Conservation (phyloP, 2,329 filamentous ascomycete species). For the Teratosphaeriaceae sp. region DNA sequence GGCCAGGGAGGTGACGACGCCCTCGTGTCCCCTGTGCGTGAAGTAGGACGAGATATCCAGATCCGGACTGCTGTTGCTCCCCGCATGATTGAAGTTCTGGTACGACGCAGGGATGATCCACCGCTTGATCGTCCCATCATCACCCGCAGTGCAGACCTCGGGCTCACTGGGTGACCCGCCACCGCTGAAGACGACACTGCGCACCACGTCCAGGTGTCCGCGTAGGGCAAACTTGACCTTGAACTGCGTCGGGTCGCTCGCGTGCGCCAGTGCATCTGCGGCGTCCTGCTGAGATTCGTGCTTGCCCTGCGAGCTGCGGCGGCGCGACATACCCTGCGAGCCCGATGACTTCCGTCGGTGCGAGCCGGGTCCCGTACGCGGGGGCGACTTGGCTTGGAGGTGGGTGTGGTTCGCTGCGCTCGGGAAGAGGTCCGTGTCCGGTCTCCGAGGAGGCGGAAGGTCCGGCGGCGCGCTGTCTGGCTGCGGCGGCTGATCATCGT, state of each 20-base stretch:
- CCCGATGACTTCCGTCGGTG: constrained; percentile 74
- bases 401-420: constrained; percentile 55
- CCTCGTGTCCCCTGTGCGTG: constrained; percentile 89
- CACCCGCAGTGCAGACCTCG: constrained; percentile 91
- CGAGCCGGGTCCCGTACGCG: constrained; percentile 55
- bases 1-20: constrained; percentile 77
- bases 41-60: constrained; percentile 91
- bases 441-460: constrained; percentile 53
- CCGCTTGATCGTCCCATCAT: constrained; percentile 92
- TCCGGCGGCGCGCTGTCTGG: constrained; percentile 50
- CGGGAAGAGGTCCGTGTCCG: constrained; percentile 84
- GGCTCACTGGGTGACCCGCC: constrained; percentile 93
- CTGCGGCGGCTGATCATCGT: constrained; percentile 58
- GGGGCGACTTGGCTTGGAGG: constrained; percentile 73
- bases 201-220: constrained; percentile 88
- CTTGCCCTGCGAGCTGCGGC: constrained; percentile 52
- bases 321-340: constrained; percentile 52
- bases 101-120: constrained; percentile 89
- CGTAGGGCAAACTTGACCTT: constrained; percentile 88
- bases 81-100: constrained; percentile 48
- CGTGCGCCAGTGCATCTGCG: constrained; percentile 34
- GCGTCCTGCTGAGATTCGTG: constrained; percentile 49
- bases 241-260: constrained; percentile 69
- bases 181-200: constrained; percentile 92
- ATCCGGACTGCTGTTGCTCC: constrained; percentile 55